Evolutionary conservation across 495 filamentous ascomycete species (phyloP), one percentile per base, ranked within the genome.

Genomic region (Clavariopsis aquatica): DNA sequence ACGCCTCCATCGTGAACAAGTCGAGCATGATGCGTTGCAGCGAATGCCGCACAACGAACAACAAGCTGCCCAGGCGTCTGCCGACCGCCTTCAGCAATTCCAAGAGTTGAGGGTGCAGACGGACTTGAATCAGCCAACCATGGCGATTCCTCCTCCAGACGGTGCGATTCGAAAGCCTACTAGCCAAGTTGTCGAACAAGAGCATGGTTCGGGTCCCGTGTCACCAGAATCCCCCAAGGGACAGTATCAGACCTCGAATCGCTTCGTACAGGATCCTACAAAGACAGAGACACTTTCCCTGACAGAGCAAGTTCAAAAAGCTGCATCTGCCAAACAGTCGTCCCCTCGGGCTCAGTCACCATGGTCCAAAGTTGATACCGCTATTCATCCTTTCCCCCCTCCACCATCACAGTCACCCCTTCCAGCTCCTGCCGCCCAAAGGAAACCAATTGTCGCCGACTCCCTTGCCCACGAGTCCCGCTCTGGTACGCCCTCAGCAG

Each of bases 251-350:
- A 27, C 22, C 38, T 26, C 52, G 52, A 29, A 64, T 70, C 9
- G 27, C 55, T n/a, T 26, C 24, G 29, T 49, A 8, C 47, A 67
- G 29, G 38, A 49, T 41, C 49, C 31, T 22, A 0, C 51, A 17
- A 64, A 68, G 49, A 7, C 27, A 13, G 69, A 78, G 60, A 62
- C 74, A 28, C 81, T 92, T 0, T 91, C 90, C 31, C 81, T 95
- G 12, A 89, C 88, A n/a, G 89, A 96, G 75, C 91, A 93, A 75
- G 90, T 94, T 7, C 89, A 91, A 73, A 89, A 92, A 75, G 89
- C 91, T 23, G 85, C 84, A 12, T 84, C 85, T 51, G 81, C 82
- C 19, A 86, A 87, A 71, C 85, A 90, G 69, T 81, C 85, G 65
- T 80, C n/a, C n/a, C n/a, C 88, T 45, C 73, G 77, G 43, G 70